A percentile compares a stretch with the other conserved stretches of the same genome.
phyloP scores from a whole-genome alignment of 768 basidiomycete genomes.

The Trichaptum fuscoviolaceum region DNA sequence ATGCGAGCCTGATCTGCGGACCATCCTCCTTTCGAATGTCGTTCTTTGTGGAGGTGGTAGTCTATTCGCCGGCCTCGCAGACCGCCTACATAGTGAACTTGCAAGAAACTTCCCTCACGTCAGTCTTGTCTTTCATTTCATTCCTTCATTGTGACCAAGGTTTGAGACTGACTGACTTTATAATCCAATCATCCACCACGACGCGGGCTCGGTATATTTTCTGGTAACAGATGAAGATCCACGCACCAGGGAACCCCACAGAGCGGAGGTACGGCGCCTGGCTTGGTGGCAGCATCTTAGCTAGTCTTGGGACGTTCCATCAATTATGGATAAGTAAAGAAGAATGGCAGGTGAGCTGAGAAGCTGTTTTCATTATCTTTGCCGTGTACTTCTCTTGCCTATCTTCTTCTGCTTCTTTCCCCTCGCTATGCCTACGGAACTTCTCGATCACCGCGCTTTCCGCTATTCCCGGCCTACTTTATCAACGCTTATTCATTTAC shows the following conservation, averaged over 20 bases:
- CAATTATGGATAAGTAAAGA: slow-evolving; percentile 93
- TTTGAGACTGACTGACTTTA: not conserved
- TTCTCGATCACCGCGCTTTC: not conserved
- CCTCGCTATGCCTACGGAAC: not conserved
- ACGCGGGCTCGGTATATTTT: not conserved
- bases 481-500: slow-evolving; percentile 3
- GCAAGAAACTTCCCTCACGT: slow-evolving; percentile 73
- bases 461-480: slow-evolving; percentile 1
- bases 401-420: not conserved
- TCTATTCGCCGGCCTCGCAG: slow-evolving; percentile 77
- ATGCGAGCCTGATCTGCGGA: slow-evolving; percentile 89
- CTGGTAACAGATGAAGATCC: slow-evolving; percentile 71
- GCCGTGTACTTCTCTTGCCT: not conserved
- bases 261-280: slow-evolving; percentile 91
- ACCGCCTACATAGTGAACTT: slow-evolving; percentile 77
- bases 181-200: not conserved
- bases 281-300: slow-evolving; percentile 94
- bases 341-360: slow-evolving; percentile 75
- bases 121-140: slow-evolving; percentile 25
- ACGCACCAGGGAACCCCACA: slow-evolving; percentile 84
- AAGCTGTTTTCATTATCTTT: slow-evolving; percentile 1
- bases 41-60: slow-evolving; percentile 96
- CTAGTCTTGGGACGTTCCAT: slow-evolving; percentile 95
- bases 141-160: not conserved
- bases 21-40: slow-evolving; percentile 86